Conservation (phyloP, 1,139 yeast species). For the Yamadazyma aaseri region DNA sequence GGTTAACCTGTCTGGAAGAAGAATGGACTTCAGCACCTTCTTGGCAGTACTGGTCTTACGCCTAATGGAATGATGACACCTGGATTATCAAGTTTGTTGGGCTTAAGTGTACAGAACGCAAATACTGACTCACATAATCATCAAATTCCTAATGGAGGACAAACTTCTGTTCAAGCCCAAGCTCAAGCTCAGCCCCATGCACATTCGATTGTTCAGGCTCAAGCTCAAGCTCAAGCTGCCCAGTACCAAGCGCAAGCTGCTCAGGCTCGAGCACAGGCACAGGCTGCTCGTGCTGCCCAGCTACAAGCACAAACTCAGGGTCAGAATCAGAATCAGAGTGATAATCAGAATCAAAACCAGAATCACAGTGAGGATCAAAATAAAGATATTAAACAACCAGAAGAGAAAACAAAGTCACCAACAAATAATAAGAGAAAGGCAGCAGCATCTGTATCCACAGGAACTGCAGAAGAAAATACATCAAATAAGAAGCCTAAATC, state of each 20-base stretch:
- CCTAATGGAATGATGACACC: slow-evolving; percentile 50
- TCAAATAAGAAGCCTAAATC: slow-evolving; percentile 5
- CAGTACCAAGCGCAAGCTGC: slow-evolving; percentile 12
- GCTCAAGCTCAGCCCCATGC: neutral
- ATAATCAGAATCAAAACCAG: neutral
- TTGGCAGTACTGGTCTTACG: slow-evolving; percentile 36
- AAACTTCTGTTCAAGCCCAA: too few species aligned
- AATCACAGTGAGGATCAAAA: neutral
- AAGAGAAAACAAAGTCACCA: slow-evolving; percentile 1
- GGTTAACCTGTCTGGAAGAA: too few species aligned
- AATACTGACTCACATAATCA: too few species aligned
- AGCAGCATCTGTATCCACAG: too few species aligned
- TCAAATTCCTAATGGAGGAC: neutral
- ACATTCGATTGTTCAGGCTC: too few species aligned
- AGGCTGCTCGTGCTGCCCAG: slow-evolving; percentile 10
- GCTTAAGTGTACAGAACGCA: slow-evolving; percentile 16
- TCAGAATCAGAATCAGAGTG: slow-evolving; percentile 3
- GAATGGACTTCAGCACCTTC: too few species aligned
- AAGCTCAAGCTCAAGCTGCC: slow-evolving; percentile 1
- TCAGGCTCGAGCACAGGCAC: slow-evolving; percentile 6
- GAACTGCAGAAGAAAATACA: neutral
- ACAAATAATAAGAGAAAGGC: slow-evolving; percentile 5
- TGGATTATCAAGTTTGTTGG: slow-evolving; percentile 43
- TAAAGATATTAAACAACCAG: neutral
- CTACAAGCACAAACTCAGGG: slow-evolving; percentile 4